phyloP scores from a whole-genome alignment of 2,329 filamentous ascomycete species.

The Macrophomina tecta region DNA sequence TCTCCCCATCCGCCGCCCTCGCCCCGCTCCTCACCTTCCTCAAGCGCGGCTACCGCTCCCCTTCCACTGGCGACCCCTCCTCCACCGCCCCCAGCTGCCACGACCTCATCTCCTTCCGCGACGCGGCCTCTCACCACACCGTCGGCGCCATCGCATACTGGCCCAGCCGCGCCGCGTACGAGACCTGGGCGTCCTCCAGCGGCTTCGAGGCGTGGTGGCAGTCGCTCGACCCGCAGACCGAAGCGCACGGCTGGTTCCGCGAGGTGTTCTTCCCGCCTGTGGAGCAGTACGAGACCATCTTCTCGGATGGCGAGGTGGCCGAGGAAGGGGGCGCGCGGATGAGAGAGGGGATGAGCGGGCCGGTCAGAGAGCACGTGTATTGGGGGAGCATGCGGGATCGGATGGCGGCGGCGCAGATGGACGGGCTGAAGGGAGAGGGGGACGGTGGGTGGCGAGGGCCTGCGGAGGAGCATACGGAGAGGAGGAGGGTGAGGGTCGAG shows the following conservation, averaged over 20 bases:
- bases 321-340: conserved; percentile 51
- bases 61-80: conserved; percentile 35
- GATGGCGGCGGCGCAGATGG: conserved; percentile 47
- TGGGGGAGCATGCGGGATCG: conserved; percentile 57
- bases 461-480: conserved; percentile 11
- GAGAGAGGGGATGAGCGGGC: conserved; percentile 45
- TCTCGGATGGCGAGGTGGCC: conserved; percentile 44
- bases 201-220: conserved; percentile 6
- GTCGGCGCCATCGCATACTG: conserved; percentile 7
- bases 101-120: neutral
- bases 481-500: conserved; percentile 39
- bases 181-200: neutral
- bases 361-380: conserved; percentile 52
- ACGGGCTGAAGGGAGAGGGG: conserved; percentile 34
- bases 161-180: neutral
- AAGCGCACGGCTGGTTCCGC: conserved; percentile 50
- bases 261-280: conserved; percentile 51
- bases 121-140: neutral
- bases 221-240: conserved; percentile 33
- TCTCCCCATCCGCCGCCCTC: conserved; percentile 16
- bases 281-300: conserved; percentile 54
- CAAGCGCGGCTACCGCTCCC: conserved; percentile 29
- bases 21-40: conserved; percentile 27
- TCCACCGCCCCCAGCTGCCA: conserved; percentile 36
- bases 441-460: conserved; percentile 10